Evolutionary conservation across 495 filamentous ascomycete species (phyloP).

Genomic region (Chaetomium tenue): DNA sequence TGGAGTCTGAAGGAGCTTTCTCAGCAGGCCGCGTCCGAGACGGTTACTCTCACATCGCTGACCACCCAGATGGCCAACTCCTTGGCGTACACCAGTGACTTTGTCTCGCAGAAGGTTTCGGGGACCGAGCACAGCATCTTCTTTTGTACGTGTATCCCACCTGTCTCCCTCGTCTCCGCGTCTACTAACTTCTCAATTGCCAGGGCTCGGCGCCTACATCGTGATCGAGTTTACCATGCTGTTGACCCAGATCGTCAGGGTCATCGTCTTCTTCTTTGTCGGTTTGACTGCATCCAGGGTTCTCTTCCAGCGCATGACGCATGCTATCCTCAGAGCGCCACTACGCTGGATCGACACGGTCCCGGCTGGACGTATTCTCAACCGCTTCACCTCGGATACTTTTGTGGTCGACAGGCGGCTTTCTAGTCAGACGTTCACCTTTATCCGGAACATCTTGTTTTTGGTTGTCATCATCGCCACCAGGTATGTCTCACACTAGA

Average conservation of each 20-base stretch:
- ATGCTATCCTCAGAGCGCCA: slow-evolving; percentile 48
- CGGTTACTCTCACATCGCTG: slow-evolving; percentile 18
- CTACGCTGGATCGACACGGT: slow-evolving; percentile 52
- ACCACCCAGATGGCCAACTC: background rate
- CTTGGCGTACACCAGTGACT: slow-evolving; percentile 7
- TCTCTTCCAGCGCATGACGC: slow-evolving; percentile 44
- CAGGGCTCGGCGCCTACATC: slow-evolving; percentile 29
- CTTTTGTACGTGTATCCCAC: slow-evolving; percentile 21
- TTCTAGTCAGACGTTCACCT: slow-evolving; percentile 23
- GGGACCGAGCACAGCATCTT: slow-evolving; percentile 18
- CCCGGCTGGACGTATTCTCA: slow-evolving; percentile 50
- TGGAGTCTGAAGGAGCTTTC: slow-evolving; percentile 38
- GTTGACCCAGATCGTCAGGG: slow-evolving; percentile 32
- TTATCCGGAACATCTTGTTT: slow-evolving; percentile 22
- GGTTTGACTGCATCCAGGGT: slow-evolving; percentile 39
- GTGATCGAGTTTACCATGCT: slow-evolving; percentile 33
- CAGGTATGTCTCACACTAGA: slow-evolving; percentile 19
- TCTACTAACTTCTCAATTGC: slow-evolving; percentile 4
- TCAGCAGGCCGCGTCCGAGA: slow-evolving; percentile 27
- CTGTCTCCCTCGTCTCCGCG: background rate
- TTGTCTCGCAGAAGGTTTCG: slow-evolving; percentile 2
- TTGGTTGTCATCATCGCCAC: slow-evolving; percentile 31
- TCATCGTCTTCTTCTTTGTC: slow-evolving; percentile 33
- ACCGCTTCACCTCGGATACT: slow-evolving; percentile 52
- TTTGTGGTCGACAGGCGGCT: slow-evolving; percentile 42